These are phyloP conservation scores for Parvularia atlantis DNA, from an alignment of 78 protist genomes.

Conservation along the genomic window DNA sequence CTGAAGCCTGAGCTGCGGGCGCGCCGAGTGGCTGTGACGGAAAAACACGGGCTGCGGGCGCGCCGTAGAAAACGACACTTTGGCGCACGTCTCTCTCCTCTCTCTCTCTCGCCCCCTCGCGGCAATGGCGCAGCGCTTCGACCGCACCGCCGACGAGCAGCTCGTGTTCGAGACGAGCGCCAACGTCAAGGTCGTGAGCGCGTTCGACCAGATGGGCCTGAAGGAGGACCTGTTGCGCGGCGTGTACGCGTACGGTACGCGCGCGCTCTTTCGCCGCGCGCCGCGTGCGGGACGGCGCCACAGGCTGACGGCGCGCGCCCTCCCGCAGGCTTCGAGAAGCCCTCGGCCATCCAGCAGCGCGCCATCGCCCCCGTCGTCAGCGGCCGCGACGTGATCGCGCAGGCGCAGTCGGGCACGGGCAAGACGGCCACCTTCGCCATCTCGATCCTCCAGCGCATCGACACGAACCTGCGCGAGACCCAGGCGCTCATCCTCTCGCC, in stretches of 20 bases:
- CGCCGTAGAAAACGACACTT: no score
- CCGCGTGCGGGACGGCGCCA: not conserved
- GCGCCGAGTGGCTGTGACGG: no score
- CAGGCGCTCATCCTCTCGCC: constrained; percentile 94
- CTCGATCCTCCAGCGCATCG: constrained; percentile 63
- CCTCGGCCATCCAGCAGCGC: constrained; percentile 97
- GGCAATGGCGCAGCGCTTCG: no score
- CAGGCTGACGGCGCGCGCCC: not conserved
- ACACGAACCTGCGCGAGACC: constrained; percentile 42
- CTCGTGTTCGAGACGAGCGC: not conserved
- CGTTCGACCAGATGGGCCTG: constrained; percentile 87
- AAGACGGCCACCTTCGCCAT: constrained; percentile 94
- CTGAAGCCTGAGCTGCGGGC: no score
- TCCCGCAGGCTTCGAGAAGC: constrained; percentile 81
- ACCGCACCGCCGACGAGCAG: no score
- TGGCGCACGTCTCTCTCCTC: no score
- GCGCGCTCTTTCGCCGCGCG: not conserved
- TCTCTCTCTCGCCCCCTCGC: no score
- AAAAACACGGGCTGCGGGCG: no score
- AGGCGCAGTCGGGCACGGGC: constrained; percentile 92
- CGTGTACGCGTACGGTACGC: constrained; percentile 77
- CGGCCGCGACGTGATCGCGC: constrained; percentile 97
- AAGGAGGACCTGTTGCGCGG: constrained; percentile 83
- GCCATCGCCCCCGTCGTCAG: constrained; percentile 89
- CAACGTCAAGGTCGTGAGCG: constrained; percentile 30